Evolutionary conservation across 2,329 filamentous ascomycete genomes (phyloP), one percentile per base, ranked within the genome.

Genomic region (Didymella sp.): DNA sequence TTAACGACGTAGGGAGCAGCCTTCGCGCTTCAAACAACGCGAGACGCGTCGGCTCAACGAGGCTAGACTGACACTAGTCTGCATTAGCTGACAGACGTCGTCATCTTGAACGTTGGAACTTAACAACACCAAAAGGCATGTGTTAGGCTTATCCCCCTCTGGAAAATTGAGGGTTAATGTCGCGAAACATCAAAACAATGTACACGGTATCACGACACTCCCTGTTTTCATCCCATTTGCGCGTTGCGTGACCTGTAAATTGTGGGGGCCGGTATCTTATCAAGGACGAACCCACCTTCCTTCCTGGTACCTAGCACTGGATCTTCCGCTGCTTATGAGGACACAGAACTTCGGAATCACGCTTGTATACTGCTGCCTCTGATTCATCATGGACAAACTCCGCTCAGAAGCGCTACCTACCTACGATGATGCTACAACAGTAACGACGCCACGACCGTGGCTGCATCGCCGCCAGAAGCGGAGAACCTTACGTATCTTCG

Each of bases 351-450:
- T 11, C 8, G 17, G n/a, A n/a, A 9, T 21, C 3, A 28, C 17
- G 19, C 6, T 37, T 6, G 8, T 31, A 0, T n/a, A 1, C n/a
- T 7, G 22, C 9, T 7, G 30, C 5, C 27, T 19, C 12, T 30
- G 9, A n/a, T 21, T 3, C 2, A 44, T 4, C 2, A 71, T 71
- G 68, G 66, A 64, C 13, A 71, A 71, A 48, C 38, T 46, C 21
- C 37, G 35, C 24, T 6, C 31, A 6, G 64, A 67, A 22, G 54
- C 41, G 13, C 51, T 70, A 13, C 69, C 69, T 1, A 70, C 60
- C 2, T 72, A 70, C 48, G 58, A 51, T 7, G 67, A 68, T 56
- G 66, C 68, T 8, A 66, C 61, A 11, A 57, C 56, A 13, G 25
- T 51, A 15, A 22, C 47, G 11, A 3, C 38, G 19, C n/a, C 44